These are phyloP conservation scores for Neoscytalidium dimidiatum DNA, from an alignment of 2,329 filamentous ascomycete genomes.

Conservation along the genomic window DNA sequence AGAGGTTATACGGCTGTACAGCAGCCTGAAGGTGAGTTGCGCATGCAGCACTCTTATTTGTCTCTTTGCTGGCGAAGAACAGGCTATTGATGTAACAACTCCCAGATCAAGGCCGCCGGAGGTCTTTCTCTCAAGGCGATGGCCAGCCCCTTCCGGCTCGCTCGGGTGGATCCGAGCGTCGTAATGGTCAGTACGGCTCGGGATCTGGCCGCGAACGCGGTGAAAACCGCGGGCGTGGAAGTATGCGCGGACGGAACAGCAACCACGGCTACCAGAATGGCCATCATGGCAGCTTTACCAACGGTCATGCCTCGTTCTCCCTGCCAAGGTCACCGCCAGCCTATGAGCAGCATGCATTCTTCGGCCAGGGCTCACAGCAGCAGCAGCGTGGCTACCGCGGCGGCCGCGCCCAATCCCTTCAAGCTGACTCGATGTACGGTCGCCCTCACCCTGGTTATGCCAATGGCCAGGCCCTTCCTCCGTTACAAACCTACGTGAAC, in stretches of 20 bases:
- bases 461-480: conserved; percentile 40
- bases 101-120: conserved; percentile 33
- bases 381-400: conserved; percentile 50
- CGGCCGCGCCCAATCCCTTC: conserved; percentile 64
- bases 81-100: background rate
- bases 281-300: conserved; percentile 29
- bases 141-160: conserved; percentile 26
- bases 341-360: conserved; percentile 35
- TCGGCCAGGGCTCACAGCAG: conserved; percentile 27
- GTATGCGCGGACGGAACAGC: conserved; percentile 45
- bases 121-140: conserved; percentile 30
- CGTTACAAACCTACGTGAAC: conserved; percentile 53
- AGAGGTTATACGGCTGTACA: conserved; percentile 31
- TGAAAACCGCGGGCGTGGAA: conserved; percentile 47
- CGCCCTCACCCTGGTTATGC: conserved; percentile 35
- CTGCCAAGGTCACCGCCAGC: conserved; percentile 40
- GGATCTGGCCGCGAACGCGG: conserved; percentile 48
- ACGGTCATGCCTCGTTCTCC: conserved; percentile 36
- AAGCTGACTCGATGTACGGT: conserved; percentile 55
- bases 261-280: conserved; percentile 33
- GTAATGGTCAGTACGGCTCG: conserved; percentile 37
- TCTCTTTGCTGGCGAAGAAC: background rate
- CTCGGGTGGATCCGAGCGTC: conserved; percentile 27
- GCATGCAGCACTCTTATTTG: background rate
- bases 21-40: conserved; percentile 35